Evolutionary conservation across 176 grass and related monocot genomes (phyloP).

Genomic region (Microstegium vimineum): DNA sequence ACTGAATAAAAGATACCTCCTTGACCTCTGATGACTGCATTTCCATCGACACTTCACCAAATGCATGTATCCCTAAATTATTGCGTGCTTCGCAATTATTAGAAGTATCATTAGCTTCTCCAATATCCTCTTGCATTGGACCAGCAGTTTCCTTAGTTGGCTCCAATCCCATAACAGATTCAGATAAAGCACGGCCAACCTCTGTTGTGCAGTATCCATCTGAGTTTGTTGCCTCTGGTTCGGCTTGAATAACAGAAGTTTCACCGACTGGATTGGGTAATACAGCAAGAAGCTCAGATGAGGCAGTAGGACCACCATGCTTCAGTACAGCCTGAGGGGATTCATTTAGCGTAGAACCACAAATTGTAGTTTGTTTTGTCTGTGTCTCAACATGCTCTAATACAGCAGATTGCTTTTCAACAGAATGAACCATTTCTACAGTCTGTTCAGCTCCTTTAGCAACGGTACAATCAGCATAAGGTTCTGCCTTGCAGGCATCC

Average conservation of each 20-base stretch:
- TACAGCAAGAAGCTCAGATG: background rate
- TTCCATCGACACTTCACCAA: constrained; percentile 1
- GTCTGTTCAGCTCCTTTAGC: background rate
- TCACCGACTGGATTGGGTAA: background rate
- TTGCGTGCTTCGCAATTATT: background rate
- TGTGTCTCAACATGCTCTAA: background rate
- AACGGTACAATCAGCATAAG: background rate
- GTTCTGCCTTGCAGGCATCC: background rate
- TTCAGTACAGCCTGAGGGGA: background rate
- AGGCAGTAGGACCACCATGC: background rate
- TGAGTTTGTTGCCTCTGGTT: background rate
- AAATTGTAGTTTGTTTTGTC: background rate
- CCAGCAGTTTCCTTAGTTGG: constrained; percentile 14
- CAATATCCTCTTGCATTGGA: constrained; percentile 15
- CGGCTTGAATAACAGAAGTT: constrained; percentile 27
- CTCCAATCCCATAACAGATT: background rate
- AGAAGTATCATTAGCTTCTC: background rate
- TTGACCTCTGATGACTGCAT: background rate
- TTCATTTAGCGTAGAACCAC: background rate
- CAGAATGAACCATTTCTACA: background rate
- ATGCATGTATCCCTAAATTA: background rate
- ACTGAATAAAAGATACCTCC: constrained; percentile 10
- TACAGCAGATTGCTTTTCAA: background rate
- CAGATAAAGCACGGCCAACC: background rate
- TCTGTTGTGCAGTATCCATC: background rate